phyloP scores from a whole-genome alignment of 2,329 filamentous ascomycete genomes.

The Pseudogymnoascus sp. region DNA sequence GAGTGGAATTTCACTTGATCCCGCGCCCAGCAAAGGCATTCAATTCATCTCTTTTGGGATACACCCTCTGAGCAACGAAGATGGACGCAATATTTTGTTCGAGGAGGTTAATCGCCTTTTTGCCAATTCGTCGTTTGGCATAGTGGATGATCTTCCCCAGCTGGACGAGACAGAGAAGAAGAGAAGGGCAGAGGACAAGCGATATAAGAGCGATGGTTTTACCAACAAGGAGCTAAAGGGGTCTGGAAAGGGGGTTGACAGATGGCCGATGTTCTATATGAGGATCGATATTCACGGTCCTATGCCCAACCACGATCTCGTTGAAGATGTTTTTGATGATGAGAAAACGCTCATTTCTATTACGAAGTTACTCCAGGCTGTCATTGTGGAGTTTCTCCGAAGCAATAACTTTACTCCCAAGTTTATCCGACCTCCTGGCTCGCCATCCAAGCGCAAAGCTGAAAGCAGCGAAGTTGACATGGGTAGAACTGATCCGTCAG shows the following conservation, averaged over 20 bases:
- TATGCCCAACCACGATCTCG: slow-evolving; percentile 14
- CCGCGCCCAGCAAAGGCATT: slow-evolving; percentile 60
- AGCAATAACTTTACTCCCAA: slow-evolving; percentile 51
- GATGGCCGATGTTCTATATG: slow-evolving; percentile 87
- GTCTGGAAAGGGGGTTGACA: slow-evolving; percentile 59
- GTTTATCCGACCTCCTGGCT: slow-evolving; percentile 37
- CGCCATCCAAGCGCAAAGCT: slow-evolving; percentile 14
- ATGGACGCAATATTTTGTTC: slow-evolving; percentile 59
- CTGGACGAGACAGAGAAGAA: slow-evolving; percentile 31
- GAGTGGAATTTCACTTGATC: slow-evolving; percentile 63
- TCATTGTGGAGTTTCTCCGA: slow-evolving; percentile 67
- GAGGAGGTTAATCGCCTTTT: slow-evolving; percentile 75
- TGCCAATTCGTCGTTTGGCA: slow-evolving; percentile 66
- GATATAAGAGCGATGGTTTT: slow-evolving; percentile 40
- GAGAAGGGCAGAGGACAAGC: slow-evolving; percentile 30
- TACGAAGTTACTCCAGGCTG: slow-evolving; percentile 56
- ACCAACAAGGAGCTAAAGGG: slow-evolving; percentile 44
- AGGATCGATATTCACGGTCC: slow-evolving; percentile 42
- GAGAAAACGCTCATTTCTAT: slow-evolving; percentile 40
- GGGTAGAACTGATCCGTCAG: neutral
- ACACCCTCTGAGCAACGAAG: slow-evolving; percentile 49
- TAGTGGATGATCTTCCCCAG: slow-evolving; percentile 38
- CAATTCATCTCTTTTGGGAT: slow-evolving; percentile 81
- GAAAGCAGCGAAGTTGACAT: slow-evolving; percentile 6
- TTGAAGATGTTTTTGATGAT: slow-evolving; percentile 38